Conservation (phyloP, 352 stramenopile species). For the Halophytophthora batemanensis region DNA sequence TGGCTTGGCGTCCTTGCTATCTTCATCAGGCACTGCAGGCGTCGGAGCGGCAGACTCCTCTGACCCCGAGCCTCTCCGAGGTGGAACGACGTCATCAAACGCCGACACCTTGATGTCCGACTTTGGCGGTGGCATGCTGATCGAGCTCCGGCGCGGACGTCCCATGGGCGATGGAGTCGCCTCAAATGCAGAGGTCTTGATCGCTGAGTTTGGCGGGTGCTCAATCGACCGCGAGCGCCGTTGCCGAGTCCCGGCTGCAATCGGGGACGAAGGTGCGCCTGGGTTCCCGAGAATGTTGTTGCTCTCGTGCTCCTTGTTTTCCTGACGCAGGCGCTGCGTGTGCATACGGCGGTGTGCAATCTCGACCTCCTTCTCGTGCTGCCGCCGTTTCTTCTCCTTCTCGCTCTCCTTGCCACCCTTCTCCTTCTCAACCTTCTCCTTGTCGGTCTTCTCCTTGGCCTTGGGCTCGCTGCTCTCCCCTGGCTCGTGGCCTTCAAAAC, state of each 20-base stretch:
- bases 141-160: constrained; percentile 27
- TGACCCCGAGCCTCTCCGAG: constrained; percentile 17
- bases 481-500: constrained; percentile 28
- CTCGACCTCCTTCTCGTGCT: constrained; percentile 10
- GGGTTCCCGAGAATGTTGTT: constrained; percentile 14
- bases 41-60: constrained; percentile 15
- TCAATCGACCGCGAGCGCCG: constrained; percentile 18
- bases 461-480: constrained; percentile 4
- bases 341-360: neutral
- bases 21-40: neutral
- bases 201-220: constrained; percentile 38
- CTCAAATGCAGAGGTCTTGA: constrained; percentile 17
- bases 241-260: constrained; percentile 12
- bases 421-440: no score
- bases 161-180: constrained; percentile 38
- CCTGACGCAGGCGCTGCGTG: constrained; percentile 11
- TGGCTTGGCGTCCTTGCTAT: neutral
- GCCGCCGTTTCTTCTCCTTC: constrained; percentile 17
- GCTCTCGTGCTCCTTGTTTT: constrained; percentile 16
- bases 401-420: constrained; percentile 7
- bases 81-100: constrained; percentile 30
- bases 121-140: constrained; percentile 32
- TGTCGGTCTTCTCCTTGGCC: constrained; percentile 7
- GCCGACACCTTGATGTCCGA: constrained; percentile 49
- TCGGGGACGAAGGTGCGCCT: constrained; percentile 8